Base-by-base conservation (phyloP, 2,329 filamentous ascomycete genomes). In the Colletotrichum truncatum region DNA sequence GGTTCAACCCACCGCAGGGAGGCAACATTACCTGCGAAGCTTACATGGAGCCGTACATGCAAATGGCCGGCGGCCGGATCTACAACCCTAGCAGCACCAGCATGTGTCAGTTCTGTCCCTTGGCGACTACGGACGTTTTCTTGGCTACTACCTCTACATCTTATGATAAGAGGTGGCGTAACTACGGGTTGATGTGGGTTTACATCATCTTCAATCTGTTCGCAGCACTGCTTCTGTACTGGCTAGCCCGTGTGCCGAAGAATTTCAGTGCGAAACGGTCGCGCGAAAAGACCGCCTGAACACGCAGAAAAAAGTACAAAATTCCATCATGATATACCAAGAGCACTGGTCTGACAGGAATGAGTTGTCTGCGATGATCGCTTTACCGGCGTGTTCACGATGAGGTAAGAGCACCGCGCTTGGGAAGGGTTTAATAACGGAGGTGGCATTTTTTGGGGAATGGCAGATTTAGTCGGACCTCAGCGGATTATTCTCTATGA, bases 101-200 rank as follows among this genome's bases (percentile, higher is more conserved):
- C 0, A 68, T 74, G 9, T 88, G 86, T 69, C 65, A 80, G 10
- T 89, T 77, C 68, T 83, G 81, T 52, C 60, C 73, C 0, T 38
- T 81, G 0, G 64, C 70, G 4, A 70, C 75, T 0, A 80, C 81
- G 0, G 76, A 83, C 25, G 68, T 69, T 9, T 82, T 79, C 41
- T 32, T 83, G 59, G 60, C 76, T 1, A 63, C 32, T 0, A 78
- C 81, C 25, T 76, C 78, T 23, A 81, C 84, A 48, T 76, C 76
- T 25, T 87, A 85, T 59, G 72, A 71, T 38, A 69, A 84, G 32
- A 72, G 83, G 12, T 88, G 85, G 85, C 79, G 86, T 53, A 84
- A 88, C 58, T 86, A 82, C 54, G 85, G 85, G 0, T 72, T 89
- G 3, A 75, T 86, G 43, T 87, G 84, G 76, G 80, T 78, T 0